Conservation (phyloP, 2,329 filamentous ascomycete species). For the Epichloe hybrida region DNA sequence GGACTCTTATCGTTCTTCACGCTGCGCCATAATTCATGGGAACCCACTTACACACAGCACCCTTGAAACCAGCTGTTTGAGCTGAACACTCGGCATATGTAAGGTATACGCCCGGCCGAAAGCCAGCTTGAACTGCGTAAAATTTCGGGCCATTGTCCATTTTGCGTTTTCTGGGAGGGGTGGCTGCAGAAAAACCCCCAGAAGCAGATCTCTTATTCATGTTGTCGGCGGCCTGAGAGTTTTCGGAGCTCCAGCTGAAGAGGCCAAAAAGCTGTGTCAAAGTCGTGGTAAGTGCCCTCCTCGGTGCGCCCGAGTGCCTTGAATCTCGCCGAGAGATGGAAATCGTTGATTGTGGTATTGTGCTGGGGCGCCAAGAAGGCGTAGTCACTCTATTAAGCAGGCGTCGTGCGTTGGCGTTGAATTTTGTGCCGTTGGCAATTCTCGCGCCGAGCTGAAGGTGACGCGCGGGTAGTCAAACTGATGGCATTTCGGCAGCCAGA, state of each 20-base stretch:
- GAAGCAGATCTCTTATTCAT: conserved; percentile 18
- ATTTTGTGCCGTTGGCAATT: conserved; percentile 10
- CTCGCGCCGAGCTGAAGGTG: conserved; percentile 13
- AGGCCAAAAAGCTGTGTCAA: conserved; percentile 9
- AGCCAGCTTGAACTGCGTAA: conserved; percentile 48
- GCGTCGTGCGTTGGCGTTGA: conserved; percentile 2
- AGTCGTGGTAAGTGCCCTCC: neutral
- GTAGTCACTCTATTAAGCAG: neutral
- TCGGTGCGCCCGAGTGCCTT: neutral
- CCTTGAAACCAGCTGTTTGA: conserved; percentile 46
- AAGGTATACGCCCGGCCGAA: conserved; percentile 46
- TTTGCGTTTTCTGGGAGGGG: conserved; percentile 33
- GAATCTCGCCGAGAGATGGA: neutral
- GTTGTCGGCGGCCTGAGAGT: conserved; percentile 8
- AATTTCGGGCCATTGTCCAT: conserved; percentile 38
- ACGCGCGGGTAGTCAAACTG: conserved; percentile 14
- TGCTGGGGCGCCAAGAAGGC: neutral
- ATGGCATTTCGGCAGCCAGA: conserved; percentile 11
- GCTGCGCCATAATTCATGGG: neutral
- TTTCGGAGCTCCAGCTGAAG: conserved; percentile 3
- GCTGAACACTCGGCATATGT: conserved; percentile 47
- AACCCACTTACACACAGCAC: conserved; percentile 50
- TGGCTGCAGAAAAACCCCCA: conserved; percentile 7
- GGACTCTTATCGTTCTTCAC: neutral
- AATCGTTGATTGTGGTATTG: neutral